Conservation (phyloP, 345 rosid genomes). For the Populus pruinosa region DNA sequence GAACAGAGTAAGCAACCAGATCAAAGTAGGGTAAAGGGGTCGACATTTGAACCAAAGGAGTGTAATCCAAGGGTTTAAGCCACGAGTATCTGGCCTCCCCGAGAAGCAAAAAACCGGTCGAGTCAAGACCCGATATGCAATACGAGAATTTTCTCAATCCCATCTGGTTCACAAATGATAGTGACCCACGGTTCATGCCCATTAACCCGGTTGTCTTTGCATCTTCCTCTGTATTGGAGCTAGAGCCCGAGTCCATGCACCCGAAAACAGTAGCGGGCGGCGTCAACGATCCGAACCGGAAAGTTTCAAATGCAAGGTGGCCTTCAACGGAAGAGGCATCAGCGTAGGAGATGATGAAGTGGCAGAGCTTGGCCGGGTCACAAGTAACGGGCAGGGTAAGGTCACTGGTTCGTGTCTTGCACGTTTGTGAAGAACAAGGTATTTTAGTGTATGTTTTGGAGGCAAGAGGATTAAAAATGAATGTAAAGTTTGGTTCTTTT, state of each 20-base stretch:
- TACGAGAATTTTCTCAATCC: constrained; percentile 68
- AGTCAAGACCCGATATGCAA: constrained; percentile 68
- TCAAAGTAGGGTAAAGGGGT: constrained; percentile 67
- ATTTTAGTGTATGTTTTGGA: constrained; percentile 46
- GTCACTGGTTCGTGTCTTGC: constrained; percentile 51
- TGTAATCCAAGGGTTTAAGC: constrained; percentile 50
- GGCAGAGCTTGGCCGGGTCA: constrained; percentile 46
- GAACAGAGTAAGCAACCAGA: constrained; percentile 67
- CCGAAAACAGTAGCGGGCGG: constrained; percentile 54
- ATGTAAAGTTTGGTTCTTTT: constrained; percentile 22
- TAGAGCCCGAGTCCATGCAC: constrained; percentile 68
- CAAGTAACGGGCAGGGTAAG: constrained; percentile 45
- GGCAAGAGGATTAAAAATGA: constrained; percentile 38
- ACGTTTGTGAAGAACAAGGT: constrained; percentile 45
- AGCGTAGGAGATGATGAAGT: constrained; percentile 50
- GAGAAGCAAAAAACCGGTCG: constrained; percentile 60
- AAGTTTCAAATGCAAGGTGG: constrained; percentile 48
- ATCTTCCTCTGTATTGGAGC: constrained; percentile 58
- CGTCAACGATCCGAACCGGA: constrained; percentile 41
- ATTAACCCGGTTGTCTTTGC: constrained; percentile 63
- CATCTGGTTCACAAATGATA: constrained; percentile 67
- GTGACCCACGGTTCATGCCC: constrained; percentile 81
- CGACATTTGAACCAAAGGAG: constrained; percentile 51
- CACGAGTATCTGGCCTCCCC: constrained; percentile 51
- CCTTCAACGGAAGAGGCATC: constrained; percentile 64